These are phyloP conservation scores for Hypoxylon sp. DNA, from an alignment of 2,329 filamentous ascomycete species.

Conservation along the genomic window DNA sequence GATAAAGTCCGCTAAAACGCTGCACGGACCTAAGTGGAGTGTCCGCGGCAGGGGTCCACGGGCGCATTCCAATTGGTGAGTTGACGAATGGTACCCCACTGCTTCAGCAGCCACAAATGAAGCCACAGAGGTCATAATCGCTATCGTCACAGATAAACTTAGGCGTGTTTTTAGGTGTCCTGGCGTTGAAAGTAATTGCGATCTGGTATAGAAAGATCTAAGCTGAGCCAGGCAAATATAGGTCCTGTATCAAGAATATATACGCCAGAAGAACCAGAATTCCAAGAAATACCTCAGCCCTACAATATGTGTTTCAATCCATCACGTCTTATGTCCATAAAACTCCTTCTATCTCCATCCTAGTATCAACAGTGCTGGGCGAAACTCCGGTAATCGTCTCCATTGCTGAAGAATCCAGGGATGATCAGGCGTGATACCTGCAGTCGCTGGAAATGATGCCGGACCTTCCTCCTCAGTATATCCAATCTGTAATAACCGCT, in stretches of 20 bases:
- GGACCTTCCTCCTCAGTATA: constrained; percentile 18
- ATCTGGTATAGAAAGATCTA: no score
- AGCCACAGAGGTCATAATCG: background rate
- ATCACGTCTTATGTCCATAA: background rate
- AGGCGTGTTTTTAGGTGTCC: no score
- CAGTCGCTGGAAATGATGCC: constrained; percentile 12
- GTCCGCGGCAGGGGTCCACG: background rate
- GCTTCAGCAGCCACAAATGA: constrained; percentile 8
- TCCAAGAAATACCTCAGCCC: background rate
- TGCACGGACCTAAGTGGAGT: constrained; percentile 1
- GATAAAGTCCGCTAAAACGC: constrained; percentile 19
- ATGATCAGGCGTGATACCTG: constrained; percentile 40
- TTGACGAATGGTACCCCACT: background rate
- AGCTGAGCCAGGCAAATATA: background rate
- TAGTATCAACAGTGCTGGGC: constrained; percentile 49
- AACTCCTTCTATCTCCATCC: constrained; percentile 45
- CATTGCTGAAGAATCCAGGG: constrained; percentile 50
- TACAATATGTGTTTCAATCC: background rate
- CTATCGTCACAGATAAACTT: background rate
- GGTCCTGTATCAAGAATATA: background rate
- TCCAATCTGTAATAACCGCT: constrained; percentile 31
- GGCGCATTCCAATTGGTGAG: constrained; percentile 7
- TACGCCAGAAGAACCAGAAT: background rate
- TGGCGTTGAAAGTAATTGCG: no score
- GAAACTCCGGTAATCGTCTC: constrained; percentile 49